Evolutionary conservation across 371 early-diverging fungal species (phyloP).

Genomic region (Syncephalis fuscata): DNA sequence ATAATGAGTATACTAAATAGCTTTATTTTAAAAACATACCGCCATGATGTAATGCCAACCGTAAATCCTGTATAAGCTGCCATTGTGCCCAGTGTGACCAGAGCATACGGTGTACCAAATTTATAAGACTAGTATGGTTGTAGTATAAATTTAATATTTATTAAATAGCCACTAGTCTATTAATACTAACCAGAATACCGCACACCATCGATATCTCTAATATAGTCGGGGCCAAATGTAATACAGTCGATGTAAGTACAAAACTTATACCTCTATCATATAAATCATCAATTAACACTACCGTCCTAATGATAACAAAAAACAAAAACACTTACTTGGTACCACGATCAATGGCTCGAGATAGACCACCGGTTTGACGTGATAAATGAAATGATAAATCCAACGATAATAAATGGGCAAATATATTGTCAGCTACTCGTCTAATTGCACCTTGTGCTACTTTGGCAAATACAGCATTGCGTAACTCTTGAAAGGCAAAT

Average conservation of each 20-base stretch:
- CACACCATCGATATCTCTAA: slow-evolving; percentile 92
- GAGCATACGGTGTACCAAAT: slow-evolving; percentile 71
- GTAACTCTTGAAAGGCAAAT: slow-evolving; percentile 67
- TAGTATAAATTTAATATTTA: too few species aligned
- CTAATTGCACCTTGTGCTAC: slow-evolving; percentile 93
- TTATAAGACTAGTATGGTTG: slow-evolving; percentile 36
- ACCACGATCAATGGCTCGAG: slow-evolving; percentile 92
- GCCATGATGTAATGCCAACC: slow-evolving; percentile 65
- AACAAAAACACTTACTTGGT: slow-evolving; percentile 66
- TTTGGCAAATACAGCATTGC: slow-evolving; percentile 85
- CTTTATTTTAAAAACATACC: slow-evolving; percentile 16
- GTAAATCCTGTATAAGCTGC: slow-evolving; percentile 79
- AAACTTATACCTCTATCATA: slow-evolving; percentile 89
- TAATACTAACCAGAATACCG: slow-evolving; percentile 55
- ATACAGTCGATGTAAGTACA: slow-evolving; percentile 78
- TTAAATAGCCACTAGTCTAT: too few species aligned
- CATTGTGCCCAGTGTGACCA: slow-evolving; percentile 74
- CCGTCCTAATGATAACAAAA: background rate
- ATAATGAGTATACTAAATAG: background rate
- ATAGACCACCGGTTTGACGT: slow-evolving; percentile 88
- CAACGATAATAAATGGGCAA: slow-evolving; percentile 68
- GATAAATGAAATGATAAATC: slow-evolving; percentile 80
- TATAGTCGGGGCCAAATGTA: slow-evolving; percentile 83
- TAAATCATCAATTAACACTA: too few species aligned
- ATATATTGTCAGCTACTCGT: slow-evolving; percentile 68